phyloP scores from a whole-genome alignment of 495 filamentous ascomycete species.

The Neurospora sp. region DNA sequence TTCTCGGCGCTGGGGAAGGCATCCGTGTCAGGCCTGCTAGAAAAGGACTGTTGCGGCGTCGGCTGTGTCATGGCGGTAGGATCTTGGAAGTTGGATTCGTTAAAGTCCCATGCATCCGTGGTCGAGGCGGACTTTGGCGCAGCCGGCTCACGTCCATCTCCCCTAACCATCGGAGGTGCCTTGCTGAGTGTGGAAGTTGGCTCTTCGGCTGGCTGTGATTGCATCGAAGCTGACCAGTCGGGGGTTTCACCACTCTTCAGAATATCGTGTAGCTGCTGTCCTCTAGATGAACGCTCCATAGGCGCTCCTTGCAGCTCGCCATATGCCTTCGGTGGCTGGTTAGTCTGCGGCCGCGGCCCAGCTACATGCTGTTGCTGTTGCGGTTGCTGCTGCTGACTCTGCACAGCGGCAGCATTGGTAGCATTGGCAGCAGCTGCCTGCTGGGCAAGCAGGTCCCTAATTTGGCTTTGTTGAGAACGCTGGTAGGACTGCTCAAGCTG shows the following conservation, averaged over 20 bases:
- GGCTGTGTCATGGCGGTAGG: constrained; percentile 27
- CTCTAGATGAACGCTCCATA: constrained; percentile 35
- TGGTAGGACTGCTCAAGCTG: constrained; percentile 25
- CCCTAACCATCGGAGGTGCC: constrained; percentile 10
- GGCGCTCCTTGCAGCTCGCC: constrained; percentile 9
- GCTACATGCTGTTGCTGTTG: constrained; percentile 6
- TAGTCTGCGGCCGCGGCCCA: constrained; percentile 39
- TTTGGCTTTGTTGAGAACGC: constrained; percentile 21
- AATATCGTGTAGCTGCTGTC: constrained; percentile 22
- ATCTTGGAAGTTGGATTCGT: constrained; percentile 53
- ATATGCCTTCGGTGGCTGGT: constrained; percentile 24
- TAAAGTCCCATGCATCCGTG: constrained; percentile 82
- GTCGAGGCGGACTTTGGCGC: constrained; percentile 7
- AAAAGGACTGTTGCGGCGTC: constrained; percentile 23
- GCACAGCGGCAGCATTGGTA: neutral
- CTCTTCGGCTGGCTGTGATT: constrained; percentile 43
- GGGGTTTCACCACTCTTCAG: constrained; percentile 20
- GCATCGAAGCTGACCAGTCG: constrained; percentile 33
- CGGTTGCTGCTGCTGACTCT: neutral
- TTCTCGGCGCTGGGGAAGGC: constrained; percentile 76
- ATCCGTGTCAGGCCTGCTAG: constrained; percentile 68
- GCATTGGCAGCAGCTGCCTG: constrained; percentile 23
- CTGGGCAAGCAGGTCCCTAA: constrained; percentile 27
- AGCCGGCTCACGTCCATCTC: constrained; percentile 32
- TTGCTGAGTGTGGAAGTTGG: constrained; percentile 35